These are phyloP conservation scores for Fusarium drepaniforme DNA, from an alignment of 2,329 filamentous ascomycete species.

Conservation along the genomic window DNA sequence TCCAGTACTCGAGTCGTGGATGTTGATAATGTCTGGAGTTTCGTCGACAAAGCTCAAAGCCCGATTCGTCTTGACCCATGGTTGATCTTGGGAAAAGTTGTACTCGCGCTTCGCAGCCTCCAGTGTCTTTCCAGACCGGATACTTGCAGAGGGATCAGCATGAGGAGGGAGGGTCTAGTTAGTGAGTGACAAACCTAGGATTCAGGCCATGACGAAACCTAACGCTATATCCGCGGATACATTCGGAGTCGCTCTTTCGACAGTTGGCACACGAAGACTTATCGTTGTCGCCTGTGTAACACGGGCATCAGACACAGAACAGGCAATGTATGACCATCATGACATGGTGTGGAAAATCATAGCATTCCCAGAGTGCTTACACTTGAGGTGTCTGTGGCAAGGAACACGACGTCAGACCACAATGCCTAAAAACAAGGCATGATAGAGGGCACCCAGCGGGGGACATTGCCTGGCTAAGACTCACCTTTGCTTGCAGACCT, in stretches of 20 bases:
- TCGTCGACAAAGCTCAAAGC: constrained; percentile 46
- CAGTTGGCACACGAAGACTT: constrained; percentile 43
- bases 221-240: constrained; percentile 44
- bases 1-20: constrained; percentile 38
- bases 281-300: constrained; percentile 34
- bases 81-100: constrained; percentile 43
- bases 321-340: neutral
- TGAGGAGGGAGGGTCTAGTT: neutral
- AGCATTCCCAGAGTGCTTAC: constrained; percentile 14
- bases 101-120: constrained; percentile 35
- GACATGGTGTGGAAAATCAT: neutral
- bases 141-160: constrained; percentile 26
- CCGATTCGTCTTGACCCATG: constrained; percentile 44
- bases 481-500: constrained; percentile 42
- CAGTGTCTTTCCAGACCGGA: constrained; percentile 30
- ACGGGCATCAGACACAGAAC: constrained; percentile 12
- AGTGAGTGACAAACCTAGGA: constrained; percentile 34
- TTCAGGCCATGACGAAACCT: constrained; percentile 46
- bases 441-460: constrained; percentile 5
- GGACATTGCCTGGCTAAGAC: constrained; percentile 21
- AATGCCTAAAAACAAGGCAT: neutral
- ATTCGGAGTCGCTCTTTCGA: constrained; percentile 42
- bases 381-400: constrained; percentile 40
- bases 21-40: constrained; percentile 45
- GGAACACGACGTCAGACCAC: constrained; percentile 14